Base-by-base conservation (phyloP, 2,329 filamentous ascomycete genomes). In the Sordariomycetes sp. region DNA sequence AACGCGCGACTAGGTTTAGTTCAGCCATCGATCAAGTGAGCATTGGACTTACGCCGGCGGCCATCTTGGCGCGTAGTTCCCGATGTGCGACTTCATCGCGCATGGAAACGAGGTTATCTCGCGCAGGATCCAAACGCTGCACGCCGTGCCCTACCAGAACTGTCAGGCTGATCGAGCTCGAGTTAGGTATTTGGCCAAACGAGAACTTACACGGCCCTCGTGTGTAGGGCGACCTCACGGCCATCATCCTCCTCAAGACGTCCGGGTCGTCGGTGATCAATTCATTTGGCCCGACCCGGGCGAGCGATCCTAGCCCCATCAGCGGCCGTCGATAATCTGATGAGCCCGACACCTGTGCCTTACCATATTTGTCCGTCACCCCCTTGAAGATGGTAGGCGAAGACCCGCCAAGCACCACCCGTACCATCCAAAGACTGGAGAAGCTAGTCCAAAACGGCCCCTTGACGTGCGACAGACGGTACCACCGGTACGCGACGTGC, bases 91-190 rank as follows among this genome's bases (percentile, higher is more conserved):
- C 70, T 48, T 77, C 75, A 58, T 82, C 70, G 48, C 74, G 69
- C 45, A 73, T 68, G 1, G 76, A 78, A 35, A 81, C 72, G 4
- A 83, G 70, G 58, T 77, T 80, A 60, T 81, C 75, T 28, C 73
- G 68, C 17, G 75, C 70, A 0, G 77, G 75, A 58, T 83, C 75
- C 59, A 85, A 70, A 12, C 74, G 71, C 56, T 76, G 69, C 6
- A 71, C 74, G 57, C 72, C 67, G 62, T 80, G 80, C 70, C 76
- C 62, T 60, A 57, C 62, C 60, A 60, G 63, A 42, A 67, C 55
- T 56, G 63, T 66, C 57, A 80, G 1, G 60, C 60, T 0, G 67
- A 67, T 1, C 70, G 68, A 2, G 60, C 64, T n/a, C 10, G 22
- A 24, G n/a, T n/a, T 6, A 13, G 22, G 7, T 22, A 50, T n/a